Base-by-base conservation (phyloP, 306 rosid genomes). In the Trifolium pratense region DNA sequence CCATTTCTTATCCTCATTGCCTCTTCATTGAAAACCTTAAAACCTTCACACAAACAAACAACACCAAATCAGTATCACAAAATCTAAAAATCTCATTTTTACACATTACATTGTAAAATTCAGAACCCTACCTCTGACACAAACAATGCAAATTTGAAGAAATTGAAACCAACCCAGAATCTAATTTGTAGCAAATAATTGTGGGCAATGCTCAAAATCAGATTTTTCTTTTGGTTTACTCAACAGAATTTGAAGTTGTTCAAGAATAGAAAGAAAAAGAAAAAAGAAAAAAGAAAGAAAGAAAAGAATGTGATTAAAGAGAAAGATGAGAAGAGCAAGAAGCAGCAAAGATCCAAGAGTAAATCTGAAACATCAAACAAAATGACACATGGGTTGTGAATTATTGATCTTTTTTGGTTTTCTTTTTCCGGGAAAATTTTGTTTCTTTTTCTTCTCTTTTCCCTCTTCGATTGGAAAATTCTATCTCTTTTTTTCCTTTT, bases 1-100 rank as follows among this genome's bases (percentile, higher is more conserved):
- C 97, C 99, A 94, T 94, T 70, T 78, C 87, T 81, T 81, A 78
- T 61, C 84, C 83, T 81, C 97, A 91, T 91, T 83, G 90, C 98
- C 85, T 80, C 83, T 74, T 91, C 98, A 93, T 93, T 82, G 89
- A 78, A 56, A 56, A 72, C 48, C 70, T 36, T 60, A 3, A 71
- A 68, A 48, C 74, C 84, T 77, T 75, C 65, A 77, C 71, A 84
- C 1, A 29, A 29, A 29, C 32, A 29, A 52, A 9, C 57, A 43
- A 70, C 55, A 70, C 10, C 48, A 84, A 57, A 71, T 78, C 66
- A 76, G 13, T 8, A 51, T 65, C 73, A 68, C 2, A 36, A 0
- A 36, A 36, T 34, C 6, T 1, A 36, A 43, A 74, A 68, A 46
- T 29, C 25, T 49, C 37, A 13, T 65, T 53, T 23, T 68, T 61